phyloP scores from a whole-genome alignment of 148 eudicot genomes.

The Rhododendron griersonianum region DNA sequence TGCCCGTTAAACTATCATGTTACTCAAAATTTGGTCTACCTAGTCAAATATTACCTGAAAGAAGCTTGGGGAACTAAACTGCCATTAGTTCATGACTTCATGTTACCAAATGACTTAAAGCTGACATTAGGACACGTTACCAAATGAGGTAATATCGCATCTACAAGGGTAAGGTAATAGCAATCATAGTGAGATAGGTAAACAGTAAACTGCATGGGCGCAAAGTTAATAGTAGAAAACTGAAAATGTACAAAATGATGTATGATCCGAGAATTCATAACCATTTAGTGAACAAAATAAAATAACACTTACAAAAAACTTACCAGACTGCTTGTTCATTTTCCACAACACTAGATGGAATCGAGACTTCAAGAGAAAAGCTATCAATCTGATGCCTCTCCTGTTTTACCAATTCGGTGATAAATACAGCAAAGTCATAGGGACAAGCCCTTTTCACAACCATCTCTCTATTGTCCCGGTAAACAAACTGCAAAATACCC shows the following conservation, averaged over 20 bases:
- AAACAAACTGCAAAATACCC: conserved; percentile 75
- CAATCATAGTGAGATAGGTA: neutral
- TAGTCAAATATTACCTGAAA: neutral
- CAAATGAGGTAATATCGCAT: neutral
- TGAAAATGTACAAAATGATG: neutral
- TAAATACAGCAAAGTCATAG: conserved; percentile 49
- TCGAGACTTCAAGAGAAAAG: conserved; percentile 73
- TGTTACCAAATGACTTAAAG: neutral
- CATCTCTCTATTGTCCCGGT: conserved; percentile 36
- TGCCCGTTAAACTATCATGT: neutral
- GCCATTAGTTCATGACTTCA: neutral
- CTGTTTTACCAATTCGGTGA: conserved; percentile 46
- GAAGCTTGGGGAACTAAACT: neutral
- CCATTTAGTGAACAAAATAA: neutral
- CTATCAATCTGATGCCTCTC: conserved; percentile 48
- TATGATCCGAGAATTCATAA: neutral
- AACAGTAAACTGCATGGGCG: too few relatives aligned
- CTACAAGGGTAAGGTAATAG: neutral
- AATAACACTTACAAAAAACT: conserved; percentile 10
- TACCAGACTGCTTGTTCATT: conserved; percentile 69
- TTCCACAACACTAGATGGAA: conserved; percentile 53
- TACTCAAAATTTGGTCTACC: neutral
- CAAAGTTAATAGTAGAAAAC: too few relatives aligned
- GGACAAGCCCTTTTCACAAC: conserved; percentile 41
- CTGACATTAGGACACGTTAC: neutral